phyloP scores from a whole-genome alignment of 2,329 filamentous ascomycete species.

The Coleophoma cylindrospora region DNA sequence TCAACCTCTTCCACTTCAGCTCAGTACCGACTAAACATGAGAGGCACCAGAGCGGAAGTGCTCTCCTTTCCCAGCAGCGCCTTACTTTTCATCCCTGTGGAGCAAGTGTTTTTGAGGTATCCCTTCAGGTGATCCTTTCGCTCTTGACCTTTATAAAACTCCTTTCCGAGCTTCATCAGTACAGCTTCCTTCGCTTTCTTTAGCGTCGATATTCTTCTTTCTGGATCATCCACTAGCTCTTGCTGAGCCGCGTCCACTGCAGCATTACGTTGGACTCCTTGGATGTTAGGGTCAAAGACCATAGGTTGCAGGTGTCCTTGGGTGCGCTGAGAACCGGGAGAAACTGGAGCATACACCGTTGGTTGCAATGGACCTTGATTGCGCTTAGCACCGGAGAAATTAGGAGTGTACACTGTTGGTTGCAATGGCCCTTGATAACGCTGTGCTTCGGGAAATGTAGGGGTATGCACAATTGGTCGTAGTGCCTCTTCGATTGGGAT shows the following conservation, averaged over 20 bases:
- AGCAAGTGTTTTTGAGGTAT: conserved; percentile 21
- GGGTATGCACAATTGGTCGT: conserved; percentile 50
- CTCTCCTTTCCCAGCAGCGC: conserved; percentile 37
- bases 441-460: conserved; percentile 50
- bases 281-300: conserved; percentile 47
- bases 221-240: conserved; percentile 51
- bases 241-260: conserved; percentile 51
- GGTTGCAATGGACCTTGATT: conserved; percentile 23
- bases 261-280: conserved; percentile 52
- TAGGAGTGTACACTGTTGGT: neutral
- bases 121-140: conserved; percentile 16
- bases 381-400: conserved; percentile 51
- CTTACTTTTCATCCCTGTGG: conserved; percentile 13
- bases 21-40: conserved; percentile 49
- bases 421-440: conserved; percentile 32
- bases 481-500: neutral
- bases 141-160: conserved; percentile 33
- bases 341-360: conserved; percentile 19
- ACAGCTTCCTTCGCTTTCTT: conserved; percentile 56
- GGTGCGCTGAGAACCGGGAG: conserved; percentile 36
- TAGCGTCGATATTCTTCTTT: conserved; percentile 48
- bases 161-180: conserved; percentile 50
- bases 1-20: neutral
- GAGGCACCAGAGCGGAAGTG: conserved; percentile 48
- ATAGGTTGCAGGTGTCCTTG: conserved; percentile 41